These are phyloP conservation scores for Leucocoprinus leucothites DNA, from an alignment of 768 basidiomycete species.

Conservation along the genomic window DNA sequence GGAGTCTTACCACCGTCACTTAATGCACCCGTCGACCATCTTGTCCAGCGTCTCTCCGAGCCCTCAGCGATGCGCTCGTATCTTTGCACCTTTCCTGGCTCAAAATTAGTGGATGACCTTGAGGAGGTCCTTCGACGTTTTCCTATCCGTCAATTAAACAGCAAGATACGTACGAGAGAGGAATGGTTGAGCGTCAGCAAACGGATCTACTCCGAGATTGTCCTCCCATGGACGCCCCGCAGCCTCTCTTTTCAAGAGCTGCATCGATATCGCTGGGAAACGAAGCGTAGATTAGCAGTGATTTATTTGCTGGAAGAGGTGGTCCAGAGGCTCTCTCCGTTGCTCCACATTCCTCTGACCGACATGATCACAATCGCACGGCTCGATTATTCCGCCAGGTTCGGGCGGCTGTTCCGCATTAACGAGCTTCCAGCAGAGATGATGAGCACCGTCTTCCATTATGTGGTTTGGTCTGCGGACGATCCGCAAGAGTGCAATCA, in stretches of 20 bases:
- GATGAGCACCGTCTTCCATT: conserved; percentile 60
- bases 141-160: background rate
- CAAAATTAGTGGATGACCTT: conserved; percentile 6
- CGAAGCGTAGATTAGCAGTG: conserved; percentile 12
- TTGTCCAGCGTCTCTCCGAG: conserved; percentile 5
- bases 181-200: conserved; percentile 9
- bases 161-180: conserved; percentile 6
- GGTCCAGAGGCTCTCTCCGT: conserved; percentile 1
- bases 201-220: conserved; percentile 8
- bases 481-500: conserved; percentile 31
- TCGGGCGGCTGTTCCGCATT: conserved; percentile 47
- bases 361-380: conserved; percentile 31
- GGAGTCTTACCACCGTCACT: conserved; percentile 4
- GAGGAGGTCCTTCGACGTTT: conserved; percentile 5
- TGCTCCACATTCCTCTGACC: conserved; percentile 11
- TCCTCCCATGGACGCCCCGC: conserved; percentile 18
- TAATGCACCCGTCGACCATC: conserved; percentile 3
- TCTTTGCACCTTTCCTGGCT: conserved; percentile 4
- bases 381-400: conserved; percentile 26
- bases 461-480: conserved; percentile 50
- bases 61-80: conserved; percentile 9
- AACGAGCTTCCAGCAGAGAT: conserved; percentile 67
- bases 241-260: conserved; percentile 13
- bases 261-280: conserved; percentile 9
- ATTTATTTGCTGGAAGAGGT: conserved; percentile 19